Evolutionary conservation across 2,329 filamentous ascomycete genomes (phyloP).

Genomic region (Hymenoscyphus salicellus): DNA sequence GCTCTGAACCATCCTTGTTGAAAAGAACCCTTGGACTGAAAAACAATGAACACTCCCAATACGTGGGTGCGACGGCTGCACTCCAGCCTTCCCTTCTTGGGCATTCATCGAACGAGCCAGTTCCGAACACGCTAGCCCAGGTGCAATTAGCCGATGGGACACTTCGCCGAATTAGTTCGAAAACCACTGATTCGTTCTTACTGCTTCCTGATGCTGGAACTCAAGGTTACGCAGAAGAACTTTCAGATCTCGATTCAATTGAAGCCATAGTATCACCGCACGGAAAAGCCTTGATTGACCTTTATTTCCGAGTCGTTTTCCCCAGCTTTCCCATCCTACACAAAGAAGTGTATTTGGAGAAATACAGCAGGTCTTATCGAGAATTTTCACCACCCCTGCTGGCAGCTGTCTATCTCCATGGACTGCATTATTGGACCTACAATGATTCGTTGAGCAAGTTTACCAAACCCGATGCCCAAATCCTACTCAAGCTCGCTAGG

Average conservation of each 20-base stretch:
- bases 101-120: conserved; percentile 60
- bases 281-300: conserved; percentile 28
- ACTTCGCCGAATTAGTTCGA: conserved; percentile 69
- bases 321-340: conserved; percentile 51
- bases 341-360: conserved; percentile 60
- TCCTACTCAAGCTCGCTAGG: conserved; percentile 41
- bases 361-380: conserved; percentile 54
- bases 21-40: conserved; percentile 73
- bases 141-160: conserved; percentile 62
- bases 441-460: conserved; percentile 49
- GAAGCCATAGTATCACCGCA: conserved; percentile 32
- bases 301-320: conserved; percentile 44
- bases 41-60: conserved; percentile 72
- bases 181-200: conserved; percentile 65
- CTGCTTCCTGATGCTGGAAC: conserved; percentile 71
- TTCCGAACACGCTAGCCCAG: conserved; percentile 68
- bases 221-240: conserved; percentile 50
- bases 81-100: conserved; percentile 77
- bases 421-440: conserved; percentile 59
- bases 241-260: conserved; percentile 35
- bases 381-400: conserved; percentile 59
- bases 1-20: conserved; percentile 52
- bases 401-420: conserved; percentile 60
- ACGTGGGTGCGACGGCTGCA: conserved; percentile 75
- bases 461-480: conserved; percentile 41